Evolutionary conservation across 1,284 basidiomycete species (phyloP).

Genomic region (Cryptococcus sp.): DNA sequence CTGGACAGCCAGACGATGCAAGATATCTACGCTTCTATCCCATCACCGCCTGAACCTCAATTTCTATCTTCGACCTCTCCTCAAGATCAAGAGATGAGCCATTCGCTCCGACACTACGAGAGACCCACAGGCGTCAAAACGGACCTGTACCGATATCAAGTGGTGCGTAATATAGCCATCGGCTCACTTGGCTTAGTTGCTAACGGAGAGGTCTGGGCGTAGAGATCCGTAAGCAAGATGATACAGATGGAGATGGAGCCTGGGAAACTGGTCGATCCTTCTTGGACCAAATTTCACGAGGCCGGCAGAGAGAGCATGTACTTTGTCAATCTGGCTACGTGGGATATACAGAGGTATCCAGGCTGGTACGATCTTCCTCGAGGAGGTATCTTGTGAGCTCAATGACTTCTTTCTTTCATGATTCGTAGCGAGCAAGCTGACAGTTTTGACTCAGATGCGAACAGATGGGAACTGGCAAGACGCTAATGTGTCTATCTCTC

Average conservation of each 20-base stretch:
- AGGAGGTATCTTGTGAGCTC: conserved; percentile 45
- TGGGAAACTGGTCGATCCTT: conserved; percentile 33
- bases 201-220: conserved; percentile 3
- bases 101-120: conserved; percentile 24
- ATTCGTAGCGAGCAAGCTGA: background rate
- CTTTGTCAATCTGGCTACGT: conserved; percentile 35
- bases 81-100: conserved; percentile 29
- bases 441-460: conserved; percentile 39
- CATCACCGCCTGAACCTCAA: conserved; percentile 27
- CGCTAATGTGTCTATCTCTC: conserved; percentile 51
- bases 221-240: conserved; percentile 43
- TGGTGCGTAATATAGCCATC: conserved; percentile 32
- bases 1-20: conserved; percentile 29
- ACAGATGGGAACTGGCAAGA: conserved; percentile 56
- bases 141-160: conserved; percentile 41
- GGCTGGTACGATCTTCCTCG: conserved; percentile 39
- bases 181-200: conserved; percentile 6
- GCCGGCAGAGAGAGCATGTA: conserved; percentile 20
- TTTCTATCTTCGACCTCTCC: conserved; percentile 15
- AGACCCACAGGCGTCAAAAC: conserved; percentile 38
- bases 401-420: too few species aligned
- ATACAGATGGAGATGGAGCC: conserved; percentile 45
- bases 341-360: conserved; percentile 38
- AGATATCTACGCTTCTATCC: conserved; percentile 35
- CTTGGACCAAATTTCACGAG: conserved; percentile 32